Evolutionary conservation across 208 protist genomes (phyloP), one percentile per base, ranked within the genome.

Genomic region (Leishmania gerbilli): DNA sequence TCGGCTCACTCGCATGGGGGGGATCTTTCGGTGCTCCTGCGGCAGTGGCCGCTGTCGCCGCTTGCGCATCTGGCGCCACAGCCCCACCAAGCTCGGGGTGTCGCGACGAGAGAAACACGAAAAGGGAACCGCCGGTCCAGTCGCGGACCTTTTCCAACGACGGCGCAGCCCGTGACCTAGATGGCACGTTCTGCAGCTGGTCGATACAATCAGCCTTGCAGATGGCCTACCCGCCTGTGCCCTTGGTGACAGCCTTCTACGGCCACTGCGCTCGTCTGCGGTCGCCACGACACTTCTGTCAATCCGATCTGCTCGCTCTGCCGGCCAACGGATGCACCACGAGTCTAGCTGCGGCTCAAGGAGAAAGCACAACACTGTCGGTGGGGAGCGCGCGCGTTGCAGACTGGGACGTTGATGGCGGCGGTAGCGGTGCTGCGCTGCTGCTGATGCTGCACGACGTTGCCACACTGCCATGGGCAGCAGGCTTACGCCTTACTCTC

Each of bases 141-240:
- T 47, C 40, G 65, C 0, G 37, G 65, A 47, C 37, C 19, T 47
- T n/a, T 47, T 27, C 37, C 37, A n/a, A 15, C 3, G 37, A 71
- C 27, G 37, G 21, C 42, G 17, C 37, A 9, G 34, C 17, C 37
- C 37, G 21, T 47, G 65, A 47, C 15, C 17, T 5, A 19, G 65
- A 71, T 47, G 37, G 21, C 37, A n/a, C 65, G 24, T 15, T 47
- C 37, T 60, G 74, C 55, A 77, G 74, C 55, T 77, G 55, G 74
- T 77, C 74, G 11, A 62, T 77, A 15, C 74, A 77, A 21, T 49
- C 74, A 31, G 56, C 56, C 47, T 27, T 77, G 40, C 74, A 77
- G 56, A 55, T 55, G 74, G 55, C 55, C 13, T 58, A 62, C 74
- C 74, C 74, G 11, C 74, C 74, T 49, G 17, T 67, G 13, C 74